Percentiles rank a stretch among this genome's conserved stretches.
phyloP scores from a whole-genome alignment of 169 alveolate genomes.

The Plasmodium coatneyi region DNA sequence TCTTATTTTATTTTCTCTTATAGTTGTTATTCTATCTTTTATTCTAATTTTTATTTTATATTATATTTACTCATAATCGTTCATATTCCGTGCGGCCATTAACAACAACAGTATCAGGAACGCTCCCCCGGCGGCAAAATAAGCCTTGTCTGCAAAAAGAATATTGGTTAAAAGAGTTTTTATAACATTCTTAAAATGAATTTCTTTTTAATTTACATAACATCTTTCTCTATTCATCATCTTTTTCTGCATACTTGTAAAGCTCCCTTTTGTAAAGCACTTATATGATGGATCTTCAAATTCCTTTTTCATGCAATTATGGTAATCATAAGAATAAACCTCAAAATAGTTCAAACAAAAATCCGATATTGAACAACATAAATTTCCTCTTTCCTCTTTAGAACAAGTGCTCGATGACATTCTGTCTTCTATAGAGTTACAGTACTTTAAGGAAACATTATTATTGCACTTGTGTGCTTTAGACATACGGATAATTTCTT shows the following conservation, averaged over 20 bases:
- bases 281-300: constrained; percentile 1
- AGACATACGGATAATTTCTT: constrained; percentile 6
- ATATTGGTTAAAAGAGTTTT: neutral
- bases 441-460: neutral
- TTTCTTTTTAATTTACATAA: neutral
- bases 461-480: neutral
- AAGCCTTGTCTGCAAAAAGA: neutral
- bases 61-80: neutral
- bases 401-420: neutral
- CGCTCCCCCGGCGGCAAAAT: neutral
- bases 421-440: neutral
- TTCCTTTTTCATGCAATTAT: neutral
- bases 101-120: neutral
- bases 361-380: constrained; percentile 55
- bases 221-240: neutral
- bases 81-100: neutral
- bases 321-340: neutral
- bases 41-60: neutral
- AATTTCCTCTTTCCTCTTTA: neutral
- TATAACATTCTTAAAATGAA: neutral
- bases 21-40: too few species aligned
- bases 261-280: neutral
- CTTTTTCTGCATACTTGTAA: neutral
- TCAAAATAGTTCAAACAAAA: constrained; percentile 23
- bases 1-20: neutral